These are phyloP conservation scores for Colletotrichum viniferum DNA, from an alignment of 2,329 filamentous ascomycete species.

Conservation along the genomic window DNA sequence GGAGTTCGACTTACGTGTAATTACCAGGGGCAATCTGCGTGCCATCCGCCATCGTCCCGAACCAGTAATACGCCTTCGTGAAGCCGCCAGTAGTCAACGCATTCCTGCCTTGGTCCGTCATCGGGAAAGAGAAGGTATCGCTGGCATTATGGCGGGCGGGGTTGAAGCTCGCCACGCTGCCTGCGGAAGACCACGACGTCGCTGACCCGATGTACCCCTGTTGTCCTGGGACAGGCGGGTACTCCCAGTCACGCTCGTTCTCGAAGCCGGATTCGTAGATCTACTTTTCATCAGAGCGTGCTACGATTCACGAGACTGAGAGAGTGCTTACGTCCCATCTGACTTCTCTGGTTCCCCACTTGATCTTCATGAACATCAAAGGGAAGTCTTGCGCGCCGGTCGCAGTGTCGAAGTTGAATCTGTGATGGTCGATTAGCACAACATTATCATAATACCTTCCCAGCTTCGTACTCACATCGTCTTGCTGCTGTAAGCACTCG, in stretches of 20 bases:
- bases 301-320: fast-evolving
- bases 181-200: conserved; percentile 31
- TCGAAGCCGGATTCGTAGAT: conserved; percentile 43
- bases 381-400: conserved; percentile 21
- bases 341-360: conserved; percentile 26
- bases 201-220: conserved; percentile 46
- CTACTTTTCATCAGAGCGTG: not conserved
- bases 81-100: conserved; percentile 34
- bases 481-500: not conserved
- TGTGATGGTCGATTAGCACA: not conserved
- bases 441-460: not conserved
- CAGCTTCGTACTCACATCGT: not conserved
- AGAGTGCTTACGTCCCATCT: conserved; percentile 23
- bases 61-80: conserved; percentile 40
- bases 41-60: conserved; percentile 45
- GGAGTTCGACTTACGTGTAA: conserved; percentile 35
- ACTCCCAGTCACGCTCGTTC: conserved; percentile 44
- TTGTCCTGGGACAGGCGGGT: conserved; percentile 41
- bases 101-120: conserved; percentile 27
- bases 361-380: conserved; percentile 20
- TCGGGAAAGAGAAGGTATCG: conserved; percentile 42
- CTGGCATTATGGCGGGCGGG: conserved; percentile 38
- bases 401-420: conserved; percentile 16
- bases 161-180: conserved; percentile 32
- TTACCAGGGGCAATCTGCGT: conserved; percentile 41